Conservation (phyloP, 305 asterid genomes). For the Petunia hybrid region DNA sequence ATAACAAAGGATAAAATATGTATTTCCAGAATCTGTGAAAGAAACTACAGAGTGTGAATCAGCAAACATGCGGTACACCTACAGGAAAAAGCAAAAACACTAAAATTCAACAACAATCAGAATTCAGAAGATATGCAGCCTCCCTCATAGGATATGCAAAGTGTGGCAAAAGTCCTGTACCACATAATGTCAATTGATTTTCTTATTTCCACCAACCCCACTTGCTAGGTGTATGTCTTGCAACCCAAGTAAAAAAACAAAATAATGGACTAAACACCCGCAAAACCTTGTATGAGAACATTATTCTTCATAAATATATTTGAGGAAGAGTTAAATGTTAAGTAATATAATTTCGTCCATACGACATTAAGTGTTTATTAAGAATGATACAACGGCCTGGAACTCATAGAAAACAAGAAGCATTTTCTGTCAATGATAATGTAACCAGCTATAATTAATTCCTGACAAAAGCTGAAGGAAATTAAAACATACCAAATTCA, state of each 20-base stretch:
- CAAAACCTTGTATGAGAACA: neutral
- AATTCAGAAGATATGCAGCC: slow-evolving; percentile 10
- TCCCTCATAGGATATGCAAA: slow-evolving; percentile 9
- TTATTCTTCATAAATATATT: slow-evolving; percentile 10
- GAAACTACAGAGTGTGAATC: neutral
- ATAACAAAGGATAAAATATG: neutral
- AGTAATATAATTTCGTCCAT: neutral
- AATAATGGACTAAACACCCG: neutral
- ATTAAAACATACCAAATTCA: slow-evolving; percentile 56
- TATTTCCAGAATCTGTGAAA: neutral
- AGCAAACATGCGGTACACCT: neutral
- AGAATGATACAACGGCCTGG: neutral
- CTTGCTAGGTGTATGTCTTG: neutral
- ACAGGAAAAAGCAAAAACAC: neutral
- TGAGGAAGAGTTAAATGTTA: neutral
- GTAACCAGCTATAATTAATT: neutral
- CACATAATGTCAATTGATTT: neutral
- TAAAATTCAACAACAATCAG: neutral
- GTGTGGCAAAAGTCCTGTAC: slow-evolving; percentile 5
- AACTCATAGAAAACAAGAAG: neutral
- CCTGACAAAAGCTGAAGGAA: neutral
- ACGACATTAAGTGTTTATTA: neutral
- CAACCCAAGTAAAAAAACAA: neutral
- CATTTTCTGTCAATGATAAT: slow-evolving; percentile 13
- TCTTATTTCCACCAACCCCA: neutral